Base-by-base conservation (phyloP, 1,284 basidiomycete genomes). In the Schizophyllum commune region DNA sequence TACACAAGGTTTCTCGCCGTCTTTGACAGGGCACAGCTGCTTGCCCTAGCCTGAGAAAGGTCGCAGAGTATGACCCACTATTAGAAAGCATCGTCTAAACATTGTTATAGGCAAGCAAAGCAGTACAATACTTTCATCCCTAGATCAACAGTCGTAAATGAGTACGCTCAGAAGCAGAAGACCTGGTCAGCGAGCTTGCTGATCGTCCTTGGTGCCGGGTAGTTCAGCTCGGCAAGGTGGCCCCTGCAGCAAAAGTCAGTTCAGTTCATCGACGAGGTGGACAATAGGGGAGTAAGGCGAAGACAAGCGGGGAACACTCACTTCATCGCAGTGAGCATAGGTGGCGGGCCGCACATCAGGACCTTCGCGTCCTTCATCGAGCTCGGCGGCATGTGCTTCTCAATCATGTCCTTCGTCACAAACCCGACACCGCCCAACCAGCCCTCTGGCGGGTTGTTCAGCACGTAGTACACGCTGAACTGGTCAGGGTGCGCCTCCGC, bases 261-360 rank as follows among this genome's bases (percentile, higher is more conserved):
- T 5, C 34, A 61, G 58, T 32, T 60, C 33, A 55, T 57, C 64
- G 52, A 67, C 58, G 52, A 61, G 20, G 21, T 15, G 53, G 22
- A 52, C 39, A 2, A 17, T 47, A 3, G 9, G 17, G 17, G 17
- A 17, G 39, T 39, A 13, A 61, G 11, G 47, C 53, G 15, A 27
- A 27, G 27, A 5, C 27, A 27, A 5, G 27, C 27, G 27, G 5
- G 3, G 27, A 19, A 54, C 13, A 79, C 88, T 75, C 70, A 92
- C 92, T 98, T 98, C 94, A 98, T 98, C 56, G 95, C 96, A 59
- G 79, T 82, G 73, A 97, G 88, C 96, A 98, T 98, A 7, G 96
- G 96, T 21, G 96, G 95, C 62, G 96, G 96, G 58, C 89, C 94
- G 75, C 93, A 96, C 73, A 96, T 81, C 63, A 96, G 81, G 60